Evolutionary conservation across 2,329 filamentous ascomycete genomes (phyloP).

Genomic region (Ramularia endophylla): DNA sequence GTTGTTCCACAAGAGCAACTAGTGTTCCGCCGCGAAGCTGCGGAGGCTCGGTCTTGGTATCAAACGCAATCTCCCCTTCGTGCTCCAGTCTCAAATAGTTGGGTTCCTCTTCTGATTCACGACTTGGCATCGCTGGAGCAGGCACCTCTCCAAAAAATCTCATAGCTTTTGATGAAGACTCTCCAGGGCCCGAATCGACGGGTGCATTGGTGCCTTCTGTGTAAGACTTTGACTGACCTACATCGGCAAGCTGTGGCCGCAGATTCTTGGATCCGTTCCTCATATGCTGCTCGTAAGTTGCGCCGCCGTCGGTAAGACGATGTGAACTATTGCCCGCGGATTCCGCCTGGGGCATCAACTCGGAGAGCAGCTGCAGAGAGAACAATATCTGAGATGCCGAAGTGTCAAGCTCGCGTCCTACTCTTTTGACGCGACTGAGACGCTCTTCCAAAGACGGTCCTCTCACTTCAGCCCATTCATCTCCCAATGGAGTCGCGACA

Average conservation of each 20-base stretch:
- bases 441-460: constrained; percentile 85
- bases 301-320: constrained; percentile 31
- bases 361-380: constrained; percentile 78
- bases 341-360: constrained; percentile 60
- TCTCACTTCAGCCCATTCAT: constrained; percentile 93
- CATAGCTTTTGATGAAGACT: constrained; percentile 38
- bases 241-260: constrained; percentile 49
- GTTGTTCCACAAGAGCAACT: constrained; percentile 82
- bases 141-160: constrained; percentile 1
- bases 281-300: constrained; percentile 25
- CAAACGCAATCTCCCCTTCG: constrained; percentile 84
- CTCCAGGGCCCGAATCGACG: constrained; percentile 17
- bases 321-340: constrained; percentile 31
- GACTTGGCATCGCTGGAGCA: constrained; percentile 29
- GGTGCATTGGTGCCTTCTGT: constrained; percentile 47
- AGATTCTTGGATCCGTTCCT: constrained; percentile 33
- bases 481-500: constrained; percentile 82
- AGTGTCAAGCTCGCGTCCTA: constrained; percentile 74
- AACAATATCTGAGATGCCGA: constrained; percentile 84
- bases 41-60: constrained; percentile 69
- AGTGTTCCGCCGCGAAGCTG: constrained; percentile 85
- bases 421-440: constrained; percentile 70
- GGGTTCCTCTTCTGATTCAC: constrained; percentile 67
- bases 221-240: constrained; percentile 59
- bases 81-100: constrained; percentile 81